Percentiles rank a stretch among this genome's conserved stretches.
phyloP scores from a whole-genome alignment of 2,329 filamentous ascomycete genomes.

The Dendrostoma leiphaemia region DNA sequence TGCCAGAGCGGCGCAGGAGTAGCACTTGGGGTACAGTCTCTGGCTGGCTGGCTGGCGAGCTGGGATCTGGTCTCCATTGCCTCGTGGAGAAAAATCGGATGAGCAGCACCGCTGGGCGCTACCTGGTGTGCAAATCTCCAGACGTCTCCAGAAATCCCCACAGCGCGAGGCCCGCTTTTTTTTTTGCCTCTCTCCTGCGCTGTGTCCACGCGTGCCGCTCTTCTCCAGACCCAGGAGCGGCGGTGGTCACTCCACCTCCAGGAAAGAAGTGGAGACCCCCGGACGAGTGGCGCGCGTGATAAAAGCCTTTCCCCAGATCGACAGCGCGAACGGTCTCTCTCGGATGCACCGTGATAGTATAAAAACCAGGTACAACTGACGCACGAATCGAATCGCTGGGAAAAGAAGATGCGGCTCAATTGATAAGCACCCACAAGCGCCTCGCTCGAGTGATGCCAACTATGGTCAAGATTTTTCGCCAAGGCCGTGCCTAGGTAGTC shows the following conservation, averaged over 20 bases:
- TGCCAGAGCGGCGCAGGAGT: too few relatives aligned
- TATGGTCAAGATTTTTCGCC: slow-evolving; percentile 6
- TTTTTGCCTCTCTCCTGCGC: too few relatives aligned
- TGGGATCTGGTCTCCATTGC: too few relatives aligned
- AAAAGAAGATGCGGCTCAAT: slow-evolving; percentile 11
- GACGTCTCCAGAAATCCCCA: slow-evolving; percentile 4
- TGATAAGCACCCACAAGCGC: background rate
- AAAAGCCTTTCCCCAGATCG: background rate
- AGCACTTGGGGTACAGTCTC: too few relatives aligned
- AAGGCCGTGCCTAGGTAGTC: background rate
- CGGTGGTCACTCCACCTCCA: slow-evolving; percentile 6
- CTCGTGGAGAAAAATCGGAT: too few relatives aligned
- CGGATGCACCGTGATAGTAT: background rate
- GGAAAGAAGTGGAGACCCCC: slow-evolving; percentile 16
- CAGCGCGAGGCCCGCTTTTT: background rate
- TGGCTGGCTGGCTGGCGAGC: too few relatives aligned
- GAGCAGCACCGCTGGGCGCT: too few relatives aligned
- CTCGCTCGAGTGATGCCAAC: slow-evolving; percentile 6
- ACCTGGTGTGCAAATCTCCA: too few relatives aligned
- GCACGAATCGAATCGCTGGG: background rate
- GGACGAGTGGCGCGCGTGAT: too few relatives aligned
- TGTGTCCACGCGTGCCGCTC: slow-evolving; percentile 3
- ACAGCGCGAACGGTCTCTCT: background rate
- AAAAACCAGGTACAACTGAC: too few relatives aligned
- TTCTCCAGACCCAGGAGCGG: slow-evolving; percentile 6